Evolutionary conservation across 106 monocot species (phyloP), one percentile per base, ranked within the genome.

Genomic region (Allium cepa): DNA sequence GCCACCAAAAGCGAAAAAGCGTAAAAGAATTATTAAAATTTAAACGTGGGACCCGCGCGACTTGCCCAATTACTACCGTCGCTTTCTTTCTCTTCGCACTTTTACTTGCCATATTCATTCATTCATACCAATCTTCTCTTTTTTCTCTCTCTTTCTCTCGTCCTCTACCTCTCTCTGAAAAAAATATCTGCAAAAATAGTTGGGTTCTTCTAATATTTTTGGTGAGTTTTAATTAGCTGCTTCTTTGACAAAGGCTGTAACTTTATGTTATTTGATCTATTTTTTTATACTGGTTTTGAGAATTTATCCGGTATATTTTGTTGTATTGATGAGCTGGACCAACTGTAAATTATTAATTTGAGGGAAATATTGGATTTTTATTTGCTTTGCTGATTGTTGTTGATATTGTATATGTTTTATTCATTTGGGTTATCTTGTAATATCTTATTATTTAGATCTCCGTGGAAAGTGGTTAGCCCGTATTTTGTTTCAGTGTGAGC

Each of bases 1-100:
- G 46, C 57, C 69, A 28, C 46, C 22, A 28, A 69, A 69, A 69
- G 69, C 69, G 46, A 46, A 69, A 69, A 69, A 15, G 57, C 10
- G 22, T 1, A 3, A 8, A n/a, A 8, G 14, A 8, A 10, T 15
- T 1, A 53, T 14, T 2, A 14, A 36, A 8, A 7, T 47, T 69
- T 46, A 17, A 2, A 16, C 57, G 11, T 4, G 64, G 49, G 6
- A 9, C 47, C 57, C 46, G 69, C 57, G 69, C 45, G 69, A 45
- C 69, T 57, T 36, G 36, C 57, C 28, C 8, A 10, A 8, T 27
- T 57, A 53, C 56, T 56, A 53, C 55, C 36, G 6, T 57, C 69
- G 11, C 69, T 53, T 45, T 69, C 69, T 47, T 47, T 26, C 46
- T 26, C 11, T 10, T 46, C 57, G 8, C 12, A 18, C 13, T 36